Base-by-base conservation (phyloP, 441 rosid species). In the Corymbia calophylla region DNA sequence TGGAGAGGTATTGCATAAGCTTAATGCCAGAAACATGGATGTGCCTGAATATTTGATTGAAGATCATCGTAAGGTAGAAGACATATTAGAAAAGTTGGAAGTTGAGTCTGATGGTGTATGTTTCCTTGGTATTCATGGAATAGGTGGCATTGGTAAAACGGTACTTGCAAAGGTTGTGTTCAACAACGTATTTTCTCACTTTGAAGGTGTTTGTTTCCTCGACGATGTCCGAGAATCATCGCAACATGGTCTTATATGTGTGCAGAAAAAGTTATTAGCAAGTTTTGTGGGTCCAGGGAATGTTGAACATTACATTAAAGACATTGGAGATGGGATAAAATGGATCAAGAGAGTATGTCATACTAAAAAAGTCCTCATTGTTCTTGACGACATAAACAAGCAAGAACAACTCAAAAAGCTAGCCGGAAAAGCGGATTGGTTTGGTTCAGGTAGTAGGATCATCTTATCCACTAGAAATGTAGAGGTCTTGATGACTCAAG, bases 361-460 rank as follows among this genome's bases (percentile, higher is more conserved):
- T 1, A 70, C 14, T 11, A 70, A 21, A 19, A 70, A 35, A 70
- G 27, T 70, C 81, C 81, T 70, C 48, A 19, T 35, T 70, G 27
- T 70, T 70, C 48, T 70, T 0, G 81, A 70, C 35, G 25, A 70
- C 35, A 6, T 70, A 19, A 47, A 70, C 15, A 5, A 70, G 14
- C 0, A 70, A 2, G 23, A 16, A 12, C 48, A 70, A 70, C 81
- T 70, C 27, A 6, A 70, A 9, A 32, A 19, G 0, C 8, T 32
- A 3, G 48, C 15, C 0, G 27, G 48, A 32, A 68, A 16, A 9
- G 32, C 1, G 0, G 0, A 70, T 70, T 70, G 81, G 81, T 35
- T 70, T 70, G 81, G 81, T 35, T 35, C 8, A 10, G 49, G 48
- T 0, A 70, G 29, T 23, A 70, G 82, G 49, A 70, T 70, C 82